Conservation (phyloP, 805 yeast species). For the Zygosaccharomyces bisporus region DNA sequence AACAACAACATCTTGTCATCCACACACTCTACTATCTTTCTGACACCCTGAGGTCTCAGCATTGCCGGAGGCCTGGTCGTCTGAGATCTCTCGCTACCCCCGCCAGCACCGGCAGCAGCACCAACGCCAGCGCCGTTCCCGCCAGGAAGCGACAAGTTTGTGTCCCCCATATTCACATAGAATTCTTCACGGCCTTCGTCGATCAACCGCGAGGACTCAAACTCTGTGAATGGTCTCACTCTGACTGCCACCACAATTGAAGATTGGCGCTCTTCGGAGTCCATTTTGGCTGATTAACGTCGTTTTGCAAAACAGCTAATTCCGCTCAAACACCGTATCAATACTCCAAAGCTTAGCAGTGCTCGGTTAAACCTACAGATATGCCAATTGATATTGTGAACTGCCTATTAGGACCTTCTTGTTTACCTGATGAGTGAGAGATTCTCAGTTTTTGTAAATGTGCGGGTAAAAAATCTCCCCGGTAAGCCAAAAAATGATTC, state of each 20-base stretch:
- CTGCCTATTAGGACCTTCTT: neutral
- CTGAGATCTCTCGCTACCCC: conserved; percentile 12
- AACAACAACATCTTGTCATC: conserved; percentile 83
- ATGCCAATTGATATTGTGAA: neutral
- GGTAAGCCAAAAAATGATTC: neutral
- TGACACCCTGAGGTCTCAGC: conserved; percentile 46
- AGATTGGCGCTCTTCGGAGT: conserved; percentile 38
- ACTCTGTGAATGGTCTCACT: conserved; percentile 73
- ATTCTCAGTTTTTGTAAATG: conserved; percentile 6
- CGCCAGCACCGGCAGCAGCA: neutral
- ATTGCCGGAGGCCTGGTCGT: conserved; percentile 11
- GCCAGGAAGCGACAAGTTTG: conserved; percentile 19
- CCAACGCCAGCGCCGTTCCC: neutral
- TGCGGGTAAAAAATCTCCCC: conserved; percentile 4
- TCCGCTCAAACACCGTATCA: neutral
- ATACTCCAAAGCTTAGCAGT: neutral
- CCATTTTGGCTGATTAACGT: conserved; percentile 2
- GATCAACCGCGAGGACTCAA: conserved; percentile 50
- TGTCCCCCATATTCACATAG: conserved; percentile 16
- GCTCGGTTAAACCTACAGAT: neutral
- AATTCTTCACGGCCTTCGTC: conserved; percentile 33
- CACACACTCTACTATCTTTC: conserved; percentile 72
- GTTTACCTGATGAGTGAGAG: neutral
- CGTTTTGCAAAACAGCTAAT: neutral
- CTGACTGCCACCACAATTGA: conserved; percentile 76